These are phyloP conservation scores for Stachybotrys chlorohalonatus DNA, from an alignment of 2,329 filamentous ascomycete species.

Conservation along the genomic window DNA sequence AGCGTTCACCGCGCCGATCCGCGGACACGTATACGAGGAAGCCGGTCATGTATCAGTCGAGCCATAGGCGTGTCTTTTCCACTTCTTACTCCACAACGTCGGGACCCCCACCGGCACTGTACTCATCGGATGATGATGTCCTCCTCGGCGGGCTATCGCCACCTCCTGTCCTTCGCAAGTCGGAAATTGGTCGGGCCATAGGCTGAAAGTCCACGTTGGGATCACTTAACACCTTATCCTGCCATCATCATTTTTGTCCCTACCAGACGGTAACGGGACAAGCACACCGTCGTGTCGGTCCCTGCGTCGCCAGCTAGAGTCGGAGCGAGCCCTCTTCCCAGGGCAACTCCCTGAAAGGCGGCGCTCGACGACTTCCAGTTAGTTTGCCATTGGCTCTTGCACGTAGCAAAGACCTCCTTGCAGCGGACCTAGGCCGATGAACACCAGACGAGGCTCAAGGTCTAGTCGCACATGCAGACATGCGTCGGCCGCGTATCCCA, in stretches of 20 bases:
- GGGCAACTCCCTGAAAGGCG: too few relatives aligned
- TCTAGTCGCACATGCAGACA: too few relatives aligned
- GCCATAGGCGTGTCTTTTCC: slow-evolving; percentile 26
- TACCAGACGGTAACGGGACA: too few relatives aligned
- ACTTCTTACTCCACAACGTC: slow-evolving; percentile 30
- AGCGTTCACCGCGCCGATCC: slow-evolving; percentile 19
- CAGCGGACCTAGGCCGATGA: too few relatives aligned
- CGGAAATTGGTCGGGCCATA: slow-evolving; percentile 44
- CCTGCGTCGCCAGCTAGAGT: too few relatives aligned
- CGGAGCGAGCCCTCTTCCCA: too few relatives aligned
- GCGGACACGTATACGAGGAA: slow-evolving; percentile 17
- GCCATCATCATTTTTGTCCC: too few relatives aligned
- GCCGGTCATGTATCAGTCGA: slow-evolving; percentile 10
- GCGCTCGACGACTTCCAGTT: too few relatives aligned
- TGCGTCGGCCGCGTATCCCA: not conserved
- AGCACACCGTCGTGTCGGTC: too few relatives aligned
- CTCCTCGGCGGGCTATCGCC: slow-evolving; percentile 38
- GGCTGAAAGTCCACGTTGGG: slow-evolving; percentile 27
- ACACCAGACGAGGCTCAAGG: too few relatives aligned
- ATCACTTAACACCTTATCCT: not conserved
- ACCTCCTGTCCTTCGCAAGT: slow-evolving; percentile 34
- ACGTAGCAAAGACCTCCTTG: too few relatives aligned
- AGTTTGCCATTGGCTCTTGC: too few relatives aligned
- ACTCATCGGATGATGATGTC: slow-evolving; percentile 37
- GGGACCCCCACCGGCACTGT: slow-evolving; percentile 26